Percentiles rank a stretch among this genome's conserved stretches.
These are phyloP conservation scores for Didymella arachidicola DNA, from an alignment of 2,329 filamentous ascomycete species.

Conservation along the genomic window DNA sequence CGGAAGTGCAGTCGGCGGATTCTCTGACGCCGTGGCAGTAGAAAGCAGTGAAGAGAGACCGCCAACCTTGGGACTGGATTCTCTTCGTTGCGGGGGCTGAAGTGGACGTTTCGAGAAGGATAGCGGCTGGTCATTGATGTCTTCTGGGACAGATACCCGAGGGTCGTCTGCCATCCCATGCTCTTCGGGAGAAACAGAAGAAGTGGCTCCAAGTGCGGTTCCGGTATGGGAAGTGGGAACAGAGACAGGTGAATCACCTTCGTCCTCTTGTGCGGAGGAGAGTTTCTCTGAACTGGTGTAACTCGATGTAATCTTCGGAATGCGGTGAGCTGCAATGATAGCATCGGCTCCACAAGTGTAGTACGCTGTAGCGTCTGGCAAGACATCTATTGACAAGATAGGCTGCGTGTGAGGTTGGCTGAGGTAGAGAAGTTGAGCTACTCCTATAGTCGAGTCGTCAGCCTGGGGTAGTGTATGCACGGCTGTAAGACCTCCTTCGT, in stretches of 20 bases:
- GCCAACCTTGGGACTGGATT: constrained; percentile 1
- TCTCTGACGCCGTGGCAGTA: constrained; percentile 1
- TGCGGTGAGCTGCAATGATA: constrained; percentile 76
- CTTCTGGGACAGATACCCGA: constrained; percentile 6
- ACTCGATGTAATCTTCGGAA: constrained; percentile 54
- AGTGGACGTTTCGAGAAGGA: constrained; percentile 31
- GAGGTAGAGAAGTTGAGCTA: constrained; percentile 65
- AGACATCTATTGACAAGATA: constrained; percentile 68
- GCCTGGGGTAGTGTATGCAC: constrained; percentile 64
- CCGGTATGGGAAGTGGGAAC: neutral
- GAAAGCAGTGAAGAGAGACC: constrained; percentile 41
- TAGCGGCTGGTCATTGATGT: constrained; percentile 7
- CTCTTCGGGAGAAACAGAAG: neutral
- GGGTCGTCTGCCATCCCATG: neutral
- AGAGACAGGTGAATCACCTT: neutral
- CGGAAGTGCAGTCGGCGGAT: constrained; percentile 1
- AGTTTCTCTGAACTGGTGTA: neutral
- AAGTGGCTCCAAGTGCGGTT: neutral
- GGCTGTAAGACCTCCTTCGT: constrained; percentile 82
- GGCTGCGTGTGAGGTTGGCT: constrained; percentile 78
- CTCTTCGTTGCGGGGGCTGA: constrained; percentile 7
- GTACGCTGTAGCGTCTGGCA: constrained; percentile 62
- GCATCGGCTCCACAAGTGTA: constrained; percentile 86
- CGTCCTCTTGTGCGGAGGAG: neutral
- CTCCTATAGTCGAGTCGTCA: constrained; percentile 38